phyloP scores from a whole-genome alignment of 805 yeast genomes.

The Tetrapisispora arboricola region DNA sequence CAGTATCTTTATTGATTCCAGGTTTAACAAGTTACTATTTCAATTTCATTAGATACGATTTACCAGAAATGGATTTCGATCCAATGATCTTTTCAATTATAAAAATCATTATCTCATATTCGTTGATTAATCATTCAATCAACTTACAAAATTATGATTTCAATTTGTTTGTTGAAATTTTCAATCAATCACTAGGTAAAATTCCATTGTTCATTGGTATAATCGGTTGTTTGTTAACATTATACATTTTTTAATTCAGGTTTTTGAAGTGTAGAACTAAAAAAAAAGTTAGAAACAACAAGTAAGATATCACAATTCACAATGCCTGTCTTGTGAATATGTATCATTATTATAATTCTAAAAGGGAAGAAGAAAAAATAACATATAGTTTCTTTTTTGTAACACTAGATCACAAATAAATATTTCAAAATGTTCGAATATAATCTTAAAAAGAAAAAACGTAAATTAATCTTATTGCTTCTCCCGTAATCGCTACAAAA shows the following conservation, averaged over 20 bases:
- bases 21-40: slow-evolving; percentile 18
- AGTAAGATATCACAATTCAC: neutral
- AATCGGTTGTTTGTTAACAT: slow-evolving; percentile 15
- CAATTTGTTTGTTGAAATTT: neutral
- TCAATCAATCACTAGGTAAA: slow-evolving; percentile 11
- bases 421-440: too few relatives aligned
- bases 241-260: slow-evolving; percentile 18
- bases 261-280: too few relatives aligned
- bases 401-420: too few relatives aligned
- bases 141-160: neutral
- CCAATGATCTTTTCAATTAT: slow-evolving; percentile 24
- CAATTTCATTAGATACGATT: slow-evolving; percentile 25
- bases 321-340: too few relatives aligned
- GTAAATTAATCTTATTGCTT: too few relatives aligned
- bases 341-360: too few relatives aligned
- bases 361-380: too few relatives aligned
- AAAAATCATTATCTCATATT: slow-evolving; percentile 16
- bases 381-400: too few relatives aligned
- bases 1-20: slow-evolving; percentile 13
- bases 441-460: too few relatives aligned
- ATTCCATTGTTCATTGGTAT: slow-evolving; percentile 17
- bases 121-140: neutral
- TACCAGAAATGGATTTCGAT: slow-evolving; percentile 18
- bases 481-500: too few relatives aligned
- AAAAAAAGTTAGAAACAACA: neutral